Conservation (phyloP, 129 eudicot genomes). For the Gnaphalium uliginosum region DNA sequence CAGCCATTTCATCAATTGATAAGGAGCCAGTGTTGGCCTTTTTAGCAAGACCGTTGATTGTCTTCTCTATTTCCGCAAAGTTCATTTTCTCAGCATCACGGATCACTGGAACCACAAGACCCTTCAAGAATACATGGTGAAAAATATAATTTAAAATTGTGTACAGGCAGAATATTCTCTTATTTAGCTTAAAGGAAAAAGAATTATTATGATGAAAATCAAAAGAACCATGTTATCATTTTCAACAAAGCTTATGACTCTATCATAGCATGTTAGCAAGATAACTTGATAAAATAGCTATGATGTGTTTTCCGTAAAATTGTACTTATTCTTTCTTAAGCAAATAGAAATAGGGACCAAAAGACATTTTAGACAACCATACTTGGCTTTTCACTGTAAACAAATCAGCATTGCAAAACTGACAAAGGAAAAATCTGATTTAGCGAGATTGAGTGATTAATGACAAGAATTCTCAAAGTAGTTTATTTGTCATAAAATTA, state of each 20-base stretch:
- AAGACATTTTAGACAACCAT: not conserved
- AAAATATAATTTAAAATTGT: not conserved
- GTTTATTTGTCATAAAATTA: no score
- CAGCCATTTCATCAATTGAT: slow-evolving; percentile 81
- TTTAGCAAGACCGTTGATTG: slow-evolving; percentile 59
- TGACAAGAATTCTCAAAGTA: no score
- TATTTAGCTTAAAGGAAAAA: not conserved
- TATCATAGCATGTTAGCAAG: slow-evolving; percentile 3
- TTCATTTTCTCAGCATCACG: slow-evolving; percentile 75
- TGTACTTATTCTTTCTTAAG: not conserved
- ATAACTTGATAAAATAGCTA: not conserved
- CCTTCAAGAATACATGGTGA: slow-evolving; percentile 43
- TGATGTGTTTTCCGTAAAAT: not conserved
- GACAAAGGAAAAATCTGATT: no score
- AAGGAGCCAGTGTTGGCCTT: slow-evolving; percentile 61
- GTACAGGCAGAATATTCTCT: not conserved
- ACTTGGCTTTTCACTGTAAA: not conserved
- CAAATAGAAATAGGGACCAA: not conserved
- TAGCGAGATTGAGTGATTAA: no score
- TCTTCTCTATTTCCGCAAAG: slow-evolving; percentile 81
- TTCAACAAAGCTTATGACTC: not conserved
- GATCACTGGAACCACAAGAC: slow-evolving; percentile 86
- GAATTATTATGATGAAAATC: not conserved
- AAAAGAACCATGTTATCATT: not conserved
- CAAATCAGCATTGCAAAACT: no score